phyloP scores from a whole-genome alignment of 1,284 basidiomycete genomes.

The Moesziomyces antarcticus region DNA sequence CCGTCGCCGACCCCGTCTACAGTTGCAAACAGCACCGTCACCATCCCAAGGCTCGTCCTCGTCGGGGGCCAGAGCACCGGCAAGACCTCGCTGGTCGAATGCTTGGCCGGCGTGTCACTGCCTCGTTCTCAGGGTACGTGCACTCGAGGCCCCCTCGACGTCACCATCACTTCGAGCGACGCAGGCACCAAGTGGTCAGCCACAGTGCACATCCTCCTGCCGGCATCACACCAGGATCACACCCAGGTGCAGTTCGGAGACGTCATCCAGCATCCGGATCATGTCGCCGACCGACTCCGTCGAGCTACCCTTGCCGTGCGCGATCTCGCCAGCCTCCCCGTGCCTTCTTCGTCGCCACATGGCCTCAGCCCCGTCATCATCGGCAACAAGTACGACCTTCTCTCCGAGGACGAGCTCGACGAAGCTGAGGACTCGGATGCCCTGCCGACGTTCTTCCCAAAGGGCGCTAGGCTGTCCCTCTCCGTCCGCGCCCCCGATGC shows the following conservation, averaged over 20 bases:
- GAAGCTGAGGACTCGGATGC: constrained; percentile 14
- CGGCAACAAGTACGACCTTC: constrained; percentile 4
- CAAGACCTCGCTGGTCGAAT: constrained; percentile 32
- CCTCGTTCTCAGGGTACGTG: constrained; percentile 23
- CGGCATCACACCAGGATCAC: not conserved
- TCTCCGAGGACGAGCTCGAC: constrained; percentile 12
- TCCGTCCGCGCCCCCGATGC: constrained; percentile 10
- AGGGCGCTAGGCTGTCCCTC: constrained; percentile 7
- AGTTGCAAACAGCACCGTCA: not conserved
- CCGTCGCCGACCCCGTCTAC: too few relatives aligned
- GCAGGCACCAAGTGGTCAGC: constrained; percentile 5
- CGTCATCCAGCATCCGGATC: constrained; percentile 7
- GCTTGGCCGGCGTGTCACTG: constrained; percentile 24
- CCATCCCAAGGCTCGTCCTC: constrained; percentile 16
- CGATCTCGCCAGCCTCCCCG: constrained; percentile 2
- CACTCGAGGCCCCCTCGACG: constrained; percentile 27
- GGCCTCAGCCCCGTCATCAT: not conserved
- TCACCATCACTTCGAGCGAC: constrained; percentile 14
- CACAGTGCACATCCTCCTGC: constrained; percentile 7
- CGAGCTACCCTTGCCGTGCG: constrained; percentile 20
- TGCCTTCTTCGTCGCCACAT: not conserved
- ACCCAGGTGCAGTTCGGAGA: constrained; percentile 10
- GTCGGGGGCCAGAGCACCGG: constrained; percentile 29
- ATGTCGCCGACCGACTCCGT: constrained; percentile 24
- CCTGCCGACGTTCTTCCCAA: constrained; percentile 21